Evolutionary conservation across 192 early-diverging fungal species (phyloP).

Genomic region (Kickxella alabastrina): DNA sequence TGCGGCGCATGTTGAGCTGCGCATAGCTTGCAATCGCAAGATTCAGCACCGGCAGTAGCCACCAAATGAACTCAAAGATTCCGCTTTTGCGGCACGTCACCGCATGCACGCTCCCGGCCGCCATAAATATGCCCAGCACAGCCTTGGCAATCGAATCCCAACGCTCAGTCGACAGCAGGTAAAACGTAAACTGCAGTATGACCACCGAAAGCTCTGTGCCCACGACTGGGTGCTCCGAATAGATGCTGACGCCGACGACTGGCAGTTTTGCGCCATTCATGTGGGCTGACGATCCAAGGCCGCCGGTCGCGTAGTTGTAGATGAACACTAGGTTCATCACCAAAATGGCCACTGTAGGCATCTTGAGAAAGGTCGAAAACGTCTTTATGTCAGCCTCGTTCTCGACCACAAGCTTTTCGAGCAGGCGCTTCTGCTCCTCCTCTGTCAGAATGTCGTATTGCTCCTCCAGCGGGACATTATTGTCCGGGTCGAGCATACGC

Average conservation of each 20-base stretch:
- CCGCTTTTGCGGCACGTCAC: slow-evolving; percentile 19
- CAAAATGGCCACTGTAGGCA: slow-evolving; percentile 24
- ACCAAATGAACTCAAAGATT: slow-evolving; percentile 27
- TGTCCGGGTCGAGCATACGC: slow-evolving; percentile 9
- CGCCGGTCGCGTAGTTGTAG: slow-evolving; percentile 28
- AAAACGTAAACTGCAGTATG: slow-evolving; percentile 33
- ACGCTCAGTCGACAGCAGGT: slow-evolving; percentile 30
- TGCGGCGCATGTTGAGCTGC: slow-evolving; percentile 45
- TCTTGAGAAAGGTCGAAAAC: slow-evolving; percentile 35
- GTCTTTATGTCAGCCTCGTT: slow-evolving; percentile 41
- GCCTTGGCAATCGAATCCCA: slow-evolving; percentile 18
- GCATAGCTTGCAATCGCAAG: slow-evolving; percentile 27
- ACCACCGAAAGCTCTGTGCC: slow-evolving; percentile 39
- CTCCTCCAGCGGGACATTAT: slow-evolving; percentile 15
- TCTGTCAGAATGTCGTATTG: slow-evolving; percentile 28
- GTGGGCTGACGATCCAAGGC: slow-evolving; percentile 6
- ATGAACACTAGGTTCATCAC: slow-evolving; percentile 38
- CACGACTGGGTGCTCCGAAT: slow-evolving; percentile 24
- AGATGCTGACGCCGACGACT: slow-evolving; percentile 13
- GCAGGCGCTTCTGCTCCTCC: slow-evolving; percentile 17
- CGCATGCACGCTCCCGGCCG: slow-evolving; percentile 9
- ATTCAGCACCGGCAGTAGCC: slow-evolving; percentile 28
- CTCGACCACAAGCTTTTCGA: slow-evolving; percentile 29
- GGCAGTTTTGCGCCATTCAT: slow-evolving; percentile 14
- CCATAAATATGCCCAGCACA: slow-evolving; percentile 1